These are phyloP conservation scores for Diaporthe sp. DNA, from an alignment of 2,329 filamentous ascomycete species.

Conservation along the genomic window DNA sequence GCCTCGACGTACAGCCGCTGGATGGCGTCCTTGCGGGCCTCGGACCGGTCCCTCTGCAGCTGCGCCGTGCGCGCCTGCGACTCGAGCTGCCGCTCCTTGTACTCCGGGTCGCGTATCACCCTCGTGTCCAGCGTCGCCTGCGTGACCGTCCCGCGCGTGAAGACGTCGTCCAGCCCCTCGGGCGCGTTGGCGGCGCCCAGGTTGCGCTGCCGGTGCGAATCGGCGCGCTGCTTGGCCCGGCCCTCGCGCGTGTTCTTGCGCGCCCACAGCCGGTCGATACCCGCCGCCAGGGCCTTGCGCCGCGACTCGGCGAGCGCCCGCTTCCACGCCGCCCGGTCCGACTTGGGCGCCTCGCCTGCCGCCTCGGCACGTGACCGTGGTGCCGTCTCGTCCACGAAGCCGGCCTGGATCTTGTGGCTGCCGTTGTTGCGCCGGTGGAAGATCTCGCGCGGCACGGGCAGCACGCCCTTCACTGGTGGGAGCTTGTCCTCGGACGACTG, in stretches of 20 bases:
- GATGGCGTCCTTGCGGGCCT: constrained; percentile 77
- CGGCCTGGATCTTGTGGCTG: constrained; percentile 70
- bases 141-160: constrained; percentile 79
- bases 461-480: constrained; percentile 76
- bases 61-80: constrained; percentile 57
- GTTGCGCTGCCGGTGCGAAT: constrained; percentile 62
- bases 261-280: constrained; percentile 76
- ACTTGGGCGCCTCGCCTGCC: constrained; percentile 52
- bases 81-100: constrained; percentile 67
- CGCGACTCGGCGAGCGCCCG: constrained; percentile 79
- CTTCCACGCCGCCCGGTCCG: constrained; percentile 72
- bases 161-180: constrained; percentile 80
- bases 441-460: constrained; percentile 86
- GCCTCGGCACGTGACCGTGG: constrained; percentile 63
- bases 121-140: constrained; percentile 62
- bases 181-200: constrained; percentile 69
- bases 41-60: constrained; percentile 64
- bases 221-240: constrained; percentile 54
- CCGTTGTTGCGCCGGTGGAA: constrained; percentile 71
- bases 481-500: constrained; percentile 72
- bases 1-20: constrained; percentile 94
- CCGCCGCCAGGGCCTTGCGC: constrained; percentile 78
- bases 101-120: constrained; percentile 72
- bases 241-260: constrained; percentile 68
- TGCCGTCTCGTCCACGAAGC: constrained; percentile 73